Evolutionary conservation across 805 yeast genomes (phyloP), one percentile per base, ranked within the genome.

Genomic region (Kregervanrija delftensis): DNA sequence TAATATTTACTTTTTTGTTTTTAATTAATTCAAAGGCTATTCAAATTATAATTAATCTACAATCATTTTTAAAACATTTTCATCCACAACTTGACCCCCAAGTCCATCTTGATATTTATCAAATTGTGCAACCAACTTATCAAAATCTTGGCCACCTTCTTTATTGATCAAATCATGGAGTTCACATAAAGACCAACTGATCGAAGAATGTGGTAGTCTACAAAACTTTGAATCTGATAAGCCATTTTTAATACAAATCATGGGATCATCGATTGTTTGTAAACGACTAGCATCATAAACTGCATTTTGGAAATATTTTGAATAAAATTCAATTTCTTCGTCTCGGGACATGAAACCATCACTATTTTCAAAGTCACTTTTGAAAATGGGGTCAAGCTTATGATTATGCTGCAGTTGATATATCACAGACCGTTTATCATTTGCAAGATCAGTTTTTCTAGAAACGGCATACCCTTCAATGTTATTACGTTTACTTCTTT

Each of bases 301-400:
- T 28, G 49, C 31, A 43, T 70, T 66, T 11, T 47, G 48, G 41
- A 50, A 54, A 37, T 65, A 56, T 16, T 51, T 61, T 31, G 72
- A 61, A 53, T 69, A 72, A 16, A 75, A 65, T 30, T 70, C 72
- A 37, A 58, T 51, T 42, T 61, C 61, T 41, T 74, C 65, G 8
- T 60, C 58, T 3, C 66, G 56, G 2, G 61, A 58, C 40, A 75
- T 61, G n/a, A 66, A 58, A 0, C 79, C 80, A 13, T 66, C 75
- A 5, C 49, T 46, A 0, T 52, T 47, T 10, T 45, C 44, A 45
- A 66, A 65, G 8, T 39, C 17, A 41, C 48, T 52, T 11, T 54
- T 40, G 45, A 49, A 62, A 0, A 59, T 31, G 4, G 47, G 48
- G 31, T 64, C 66, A 22, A 22, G 28, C 28, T 22, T 22, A 22